A percentile compares a stretch with the other conserved stretches of the same genome.
These are phyloP conservation scores for Diospyros lotus DNA, from an alignment of 148 eudicot genomes.

Conservation along the genomic window DNA sequence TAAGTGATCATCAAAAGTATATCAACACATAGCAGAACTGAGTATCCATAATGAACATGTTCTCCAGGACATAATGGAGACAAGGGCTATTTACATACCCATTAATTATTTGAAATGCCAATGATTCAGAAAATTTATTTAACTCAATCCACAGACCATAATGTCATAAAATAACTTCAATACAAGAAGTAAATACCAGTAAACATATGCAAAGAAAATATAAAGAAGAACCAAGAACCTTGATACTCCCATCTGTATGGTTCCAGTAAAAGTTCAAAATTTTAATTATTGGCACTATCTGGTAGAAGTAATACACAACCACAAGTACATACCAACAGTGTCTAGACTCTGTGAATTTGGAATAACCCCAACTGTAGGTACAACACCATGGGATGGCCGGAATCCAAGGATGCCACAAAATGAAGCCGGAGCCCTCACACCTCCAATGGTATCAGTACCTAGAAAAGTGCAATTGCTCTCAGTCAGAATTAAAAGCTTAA, in stretches of 20 bases:
- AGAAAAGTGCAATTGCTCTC: conserved; percentile 10
- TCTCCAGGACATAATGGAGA: neutral
- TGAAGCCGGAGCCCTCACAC: conserved; percentile 77
- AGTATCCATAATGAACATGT: neutral
- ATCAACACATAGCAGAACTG: neutral
- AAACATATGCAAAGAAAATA: neutral
- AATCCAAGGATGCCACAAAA: conserved; percentile 85
- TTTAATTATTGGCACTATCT: neutral
- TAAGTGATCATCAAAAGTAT: neutral
- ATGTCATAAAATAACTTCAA: neutral
- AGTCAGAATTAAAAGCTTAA: conserved; percentile 6
- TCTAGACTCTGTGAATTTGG: conserved; percentile 85
- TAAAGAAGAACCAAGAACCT: neutral
- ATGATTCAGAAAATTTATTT: neutral
- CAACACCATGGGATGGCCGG: conserved; percentile 77
- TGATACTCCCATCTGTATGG: neutral
- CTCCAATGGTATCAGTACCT: conserved; percentile 88
- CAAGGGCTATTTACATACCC: neutral
- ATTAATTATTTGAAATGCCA: neutral
- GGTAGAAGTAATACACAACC: neutral
- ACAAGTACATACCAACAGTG: conserved; percentile 53
- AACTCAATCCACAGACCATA: neutral
- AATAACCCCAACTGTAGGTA: conserved; percentile 67
- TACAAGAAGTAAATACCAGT: neutral
- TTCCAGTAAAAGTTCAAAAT: neutral